Base-by-base conservation (phyloP, 371 early-diverging fungal genomes). In the Mucor circinelloides region DNA sequence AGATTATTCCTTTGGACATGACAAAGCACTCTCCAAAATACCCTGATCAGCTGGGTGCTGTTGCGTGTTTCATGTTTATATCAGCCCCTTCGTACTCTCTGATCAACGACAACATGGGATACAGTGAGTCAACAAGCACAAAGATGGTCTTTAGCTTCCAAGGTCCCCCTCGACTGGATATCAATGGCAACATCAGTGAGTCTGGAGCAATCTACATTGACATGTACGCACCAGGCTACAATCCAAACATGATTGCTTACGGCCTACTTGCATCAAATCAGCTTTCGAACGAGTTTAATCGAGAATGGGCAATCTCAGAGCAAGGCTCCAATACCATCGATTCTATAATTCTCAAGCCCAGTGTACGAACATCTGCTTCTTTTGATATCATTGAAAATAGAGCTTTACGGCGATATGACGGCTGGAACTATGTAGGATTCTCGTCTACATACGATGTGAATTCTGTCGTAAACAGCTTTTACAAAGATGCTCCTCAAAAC, bases 401-500 rank as follows among this genome's bases (percentile, higher is more conserved):
- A 31, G 42, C n/a, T 6, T 15, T 66, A 25, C 34, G 25, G 5
- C 12, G 7, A 13, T 12, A 57, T 31, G 54, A 66, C 62, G 66
- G 66, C 0, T 70, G 70, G 70, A 70, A 70, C 13, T 40, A 52
- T 21, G 56, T 70, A 17, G 70, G 70, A 1, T 66, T 70, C 9
- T 46, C 61, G 6, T 38, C 55, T 7, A 21, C 1, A 9, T 61
- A 55, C 21, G 56, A 57, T 30, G 17, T 27, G 0, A 44, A 4
- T 2, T 23, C 44, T 6, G 30, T 2, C 0, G 27, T 58, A 0
- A 25, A 7, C 3, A 54, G 50, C 1, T 21, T 21, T 4, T 46
- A 28, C 7, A 36, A 57, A 34, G 57, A 56, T 34, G 27, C 38
- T 0, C 55, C 61, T 27, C 62, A 64, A 58, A 57, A n/a, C 25